These are phyloP conservation scores for Aspergillus melleus DNA, from an alignment of 2,329 filamentous ascomycete species.

Conservation along the genomic window DNA sequence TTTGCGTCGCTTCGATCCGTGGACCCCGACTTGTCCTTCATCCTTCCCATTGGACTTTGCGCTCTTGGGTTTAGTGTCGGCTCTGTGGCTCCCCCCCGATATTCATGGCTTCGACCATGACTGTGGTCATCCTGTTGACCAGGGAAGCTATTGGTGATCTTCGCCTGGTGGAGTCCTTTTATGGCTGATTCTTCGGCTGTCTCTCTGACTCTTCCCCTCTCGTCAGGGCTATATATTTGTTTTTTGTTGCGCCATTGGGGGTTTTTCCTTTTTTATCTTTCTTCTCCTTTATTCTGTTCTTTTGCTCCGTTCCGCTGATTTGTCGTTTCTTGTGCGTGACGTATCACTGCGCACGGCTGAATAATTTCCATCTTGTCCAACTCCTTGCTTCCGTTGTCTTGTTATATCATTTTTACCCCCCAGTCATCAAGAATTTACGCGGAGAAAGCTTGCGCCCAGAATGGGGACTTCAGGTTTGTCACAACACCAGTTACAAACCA, in stretches of 20 bases:
- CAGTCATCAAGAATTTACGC: no score
- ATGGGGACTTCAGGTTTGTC: no score
- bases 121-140: not conserved
- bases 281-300: not conserved
- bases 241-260: not conserved
- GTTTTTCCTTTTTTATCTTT: not conserved
- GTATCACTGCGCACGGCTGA: not conserved
- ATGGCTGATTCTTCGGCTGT: not conserved
- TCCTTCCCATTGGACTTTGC: no score
- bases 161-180: not conserved
- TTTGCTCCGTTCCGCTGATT: conserved; percentile 6
- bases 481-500: not conserved
- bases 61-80: no score
- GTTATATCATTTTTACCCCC: no score
- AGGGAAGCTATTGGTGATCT: not conserved
- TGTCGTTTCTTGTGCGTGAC: not conserved
- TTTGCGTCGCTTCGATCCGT: not conserved
- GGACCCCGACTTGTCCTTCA: no score
- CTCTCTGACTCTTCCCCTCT: not conserved
- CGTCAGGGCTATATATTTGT: not conserved
- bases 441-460: no score
- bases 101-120: no score
- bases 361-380: no score
- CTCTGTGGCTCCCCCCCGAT: no score
- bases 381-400: no score